Percentiles rank a stretch among this genome's conserved stretches.
These are phyloP conservation scores for Boletus rubropictus DNA, from an alignment of 768 basidiomycete species.

Conservation along the genomic window DNA sequence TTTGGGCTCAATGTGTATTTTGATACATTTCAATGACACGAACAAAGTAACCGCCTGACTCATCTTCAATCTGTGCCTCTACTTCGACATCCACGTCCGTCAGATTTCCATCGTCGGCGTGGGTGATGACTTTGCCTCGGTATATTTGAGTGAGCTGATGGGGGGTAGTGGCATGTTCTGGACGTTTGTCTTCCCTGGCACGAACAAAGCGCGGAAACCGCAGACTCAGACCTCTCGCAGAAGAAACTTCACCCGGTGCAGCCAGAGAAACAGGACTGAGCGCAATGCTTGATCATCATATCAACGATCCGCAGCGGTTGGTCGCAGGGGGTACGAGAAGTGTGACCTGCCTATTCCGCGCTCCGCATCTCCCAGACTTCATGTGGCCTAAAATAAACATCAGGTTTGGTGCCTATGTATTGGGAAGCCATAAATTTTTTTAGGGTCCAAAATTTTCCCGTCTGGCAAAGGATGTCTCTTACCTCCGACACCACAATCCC, in stretches of 20 bases:
- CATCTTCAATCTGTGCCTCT: conserved; percentile 27
- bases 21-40: background rate
- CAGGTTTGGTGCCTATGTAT: conserved; percentile 50
- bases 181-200: conserved; percentile 64
- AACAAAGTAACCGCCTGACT: conserved; percentile 20
- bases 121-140: conserved; percentile 30
- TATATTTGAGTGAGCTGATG: conserved; percentile 68
- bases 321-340: background rate
- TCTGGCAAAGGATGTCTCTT: conserved; percentile 12
- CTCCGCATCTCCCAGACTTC: conserved; percentile 90
- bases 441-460: background rate
- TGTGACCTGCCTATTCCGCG: conserved; percentile 47
- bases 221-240: conserved; percentile 63
- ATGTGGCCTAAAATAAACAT: conserved; percentile 63
- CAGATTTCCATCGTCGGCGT: conserved; percentile 55
- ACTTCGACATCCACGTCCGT: conserved; percentile 44
- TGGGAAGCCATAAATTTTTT: background rate
- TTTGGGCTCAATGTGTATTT: background rate
- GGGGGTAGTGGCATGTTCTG: conserved; percentile 68
- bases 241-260: conserved; percentile 56
- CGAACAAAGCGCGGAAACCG: conserved; percentile 86
- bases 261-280: conserved; percentile 82
- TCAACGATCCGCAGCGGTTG: conserved; percentile 2
- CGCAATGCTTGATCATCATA: conserved; percentile 51
- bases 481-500: conserved; percentile 67